phyloP scores from a whole-genome alignment of 2,329 filamentous ascomycete genomes.

The Penicillium rolfsii region DNA sequence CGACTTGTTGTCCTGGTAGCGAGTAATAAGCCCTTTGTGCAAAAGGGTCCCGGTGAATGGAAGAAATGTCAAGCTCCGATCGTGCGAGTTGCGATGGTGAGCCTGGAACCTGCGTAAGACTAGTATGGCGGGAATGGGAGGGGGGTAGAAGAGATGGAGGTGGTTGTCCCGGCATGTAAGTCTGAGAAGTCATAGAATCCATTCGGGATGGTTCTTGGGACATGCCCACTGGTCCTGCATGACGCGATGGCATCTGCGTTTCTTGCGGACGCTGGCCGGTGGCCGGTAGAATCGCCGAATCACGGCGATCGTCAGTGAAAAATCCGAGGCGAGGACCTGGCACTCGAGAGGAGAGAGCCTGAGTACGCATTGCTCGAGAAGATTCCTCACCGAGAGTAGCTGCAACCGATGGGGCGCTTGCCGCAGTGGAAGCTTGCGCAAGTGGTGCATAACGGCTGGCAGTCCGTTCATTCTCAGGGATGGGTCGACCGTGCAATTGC shows the following conservation, averaged over 20 bases:
- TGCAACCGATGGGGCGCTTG: conserved; percentile 30
- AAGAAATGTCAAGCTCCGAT: conserved; percentile 39
- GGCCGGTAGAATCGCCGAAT: conserved; percentile 34
- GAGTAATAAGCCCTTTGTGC: conserved; percentile 41
- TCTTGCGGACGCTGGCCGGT: conserved; percentile 35
- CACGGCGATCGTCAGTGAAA: conserved; percentile 48
- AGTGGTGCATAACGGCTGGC: conserved; percentile 43
- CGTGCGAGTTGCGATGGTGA: conserved; percentile 39
- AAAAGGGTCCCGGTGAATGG: conserved; percentile 42
- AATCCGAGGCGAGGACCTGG: conserved; percentile 50
- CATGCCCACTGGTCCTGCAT: conserved; percentile 28
- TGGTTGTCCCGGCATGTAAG: conserved; percentile 36
- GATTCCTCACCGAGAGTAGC: conserved; percentile 40
- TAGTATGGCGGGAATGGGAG: conserved; percentile 44
- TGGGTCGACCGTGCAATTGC: conserved; percentile 36
- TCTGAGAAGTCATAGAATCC: conserved; percentile 37
- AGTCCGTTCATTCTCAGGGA: conserved; percentile 42
- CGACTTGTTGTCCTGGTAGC: conserved; percentile 31
- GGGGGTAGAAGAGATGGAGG: conserved; percentile 32
- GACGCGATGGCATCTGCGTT: conserved; percentile 36
- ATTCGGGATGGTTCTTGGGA: conserved; percentile 40
- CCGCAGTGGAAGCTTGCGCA: conserved; percentile 43
- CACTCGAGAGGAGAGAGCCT: conserved; percentile 32
- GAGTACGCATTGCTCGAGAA: conserved; percentile 37
- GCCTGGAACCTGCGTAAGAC: conserved; percentile 39